phyloP scores from a whole-genome alignment of 108 stramenopile species.

The Pinguiococcus pyrenoidosus region DNA sequence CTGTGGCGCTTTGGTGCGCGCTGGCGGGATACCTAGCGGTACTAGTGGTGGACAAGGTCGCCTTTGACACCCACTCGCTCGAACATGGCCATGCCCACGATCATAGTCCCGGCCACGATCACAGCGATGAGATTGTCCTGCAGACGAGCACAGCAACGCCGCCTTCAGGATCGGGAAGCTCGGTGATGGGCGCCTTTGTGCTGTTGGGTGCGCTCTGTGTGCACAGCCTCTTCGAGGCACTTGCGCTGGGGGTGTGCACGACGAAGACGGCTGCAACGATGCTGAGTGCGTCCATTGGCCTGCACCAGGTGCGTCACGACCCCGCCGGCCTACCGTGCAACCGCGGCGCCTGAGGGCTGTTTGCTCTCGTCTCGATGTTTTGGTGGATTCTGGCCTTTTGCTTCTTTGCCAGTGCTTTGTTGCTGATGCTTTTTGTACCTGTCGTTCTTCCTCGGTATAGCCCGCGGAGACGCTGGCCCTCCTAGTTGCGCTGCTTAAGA shows the following conservation, averaged over 20 bases:
- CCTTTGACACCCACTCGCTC: conserved; percentile 76
- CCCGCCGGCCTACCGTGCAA: too few species aligned
- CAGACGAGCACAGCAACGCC: not conserved
- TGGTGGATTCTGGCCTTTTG: too few species aligned
- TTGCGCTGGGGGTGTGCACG: conserved; percentile 71
- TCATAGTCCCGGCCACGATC: conserved; percentile 11
- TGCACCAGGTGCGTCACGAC: too few species aligned
- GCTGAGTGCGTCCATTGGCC: conserved; percentile 73
- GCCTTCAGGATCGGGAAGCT: not conserved
- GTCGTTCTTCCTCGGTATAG: too few species aligned
- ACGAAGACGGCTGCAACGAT: conserved; percentile 64
- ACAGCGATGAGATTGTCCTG: not conserved
- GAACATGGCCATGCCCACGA: conserved; percentile 37
- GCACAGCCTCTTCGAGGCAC: conserved; percentile 87
- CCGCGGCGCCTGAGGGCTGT: too few species aligned
- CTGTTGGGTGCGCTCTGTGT: conserved; percentile 81
- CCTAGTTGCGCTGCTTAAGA: conserved; percentile 86
- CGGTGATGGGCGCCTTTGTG: conserved; percentile 52
- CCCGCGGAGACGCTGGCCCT: conserved; percentile 93
- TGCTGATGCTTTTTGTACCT: too few species aligned
- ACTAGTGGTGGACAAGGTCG: conserved; percentile 92
- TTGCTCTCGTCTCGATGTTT: too few species aligned
- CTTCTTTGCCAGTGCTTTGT: too few species aligned
- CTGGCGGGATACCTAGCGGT: conserved; percentile 77
- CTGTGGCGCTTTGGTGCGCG: conserved; percentile 35